These are phyloP conservation scores for Chlorella sorokiniana DNA, from an alignment of 139 green algal genomes.

Conservation along the genomic window DNA sequence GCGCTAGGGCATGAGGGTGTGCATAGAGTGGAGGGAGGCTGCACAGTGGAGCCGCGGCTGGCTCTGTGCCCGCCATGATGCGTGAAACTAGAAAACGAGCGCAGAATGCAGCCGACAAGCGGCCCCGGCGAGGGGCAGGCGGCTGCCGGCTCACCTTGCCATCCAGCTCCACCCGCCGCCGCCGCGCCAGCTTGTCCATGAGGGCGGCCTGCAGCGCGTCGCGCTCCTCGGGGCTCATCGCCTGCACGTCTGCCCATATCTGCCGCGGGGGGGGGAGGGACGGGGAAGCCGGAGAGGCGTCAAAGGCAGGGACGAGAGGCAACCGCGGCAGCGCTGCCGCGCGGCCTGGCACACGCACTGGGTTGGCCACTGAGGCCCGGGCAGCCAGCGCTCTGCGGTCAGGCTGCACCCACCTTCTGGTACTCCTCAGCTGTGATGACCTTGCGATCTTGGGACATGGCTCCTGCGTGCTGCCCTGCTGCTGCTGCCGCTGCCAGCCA, in stretches of 20 bases:
- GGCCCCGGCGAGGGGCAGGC: not conserved
- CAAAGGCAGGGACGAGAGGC: not conserved
- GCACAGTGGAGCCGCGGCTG: no score
- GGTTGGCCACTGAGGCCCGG: no score
- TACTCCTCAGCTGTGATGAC: not conserved
- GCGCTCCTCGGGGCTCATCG: constrained; percentile 9
- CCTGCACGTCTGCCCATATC: not conserved
- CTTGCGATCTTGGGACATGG: not conserved
- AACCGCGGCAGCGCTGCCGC: not conserved
- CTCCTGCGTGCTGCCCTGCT: not conserved
- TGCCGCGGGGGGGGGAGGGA: no score
- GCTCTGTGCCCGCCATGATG: no score
- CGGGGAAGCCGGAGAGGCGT: no score
- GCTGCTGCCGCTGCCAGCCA: not conserved
- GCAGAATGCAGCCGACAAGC: not conserved
- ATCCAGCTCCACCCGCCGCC: not conserved
- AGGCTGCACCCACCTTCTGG: not conserved
- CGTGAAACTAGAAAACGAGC: no score
- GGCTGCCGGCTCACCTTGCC: not conserved
- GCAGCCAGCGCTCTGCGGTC: no score
- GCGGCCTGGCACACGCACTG: no score
- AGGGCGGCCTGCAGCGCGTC: not conserved
- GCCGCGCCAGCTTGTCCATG: not conserved
- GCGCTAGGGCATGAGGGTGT: no score
- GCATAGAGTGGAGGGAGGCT: no score